These are phyloP conservation scores for Filobasidium floriforme DNA, from an alignment of 768 basidiomycete species.

Conservation along the genomic window DNA sequence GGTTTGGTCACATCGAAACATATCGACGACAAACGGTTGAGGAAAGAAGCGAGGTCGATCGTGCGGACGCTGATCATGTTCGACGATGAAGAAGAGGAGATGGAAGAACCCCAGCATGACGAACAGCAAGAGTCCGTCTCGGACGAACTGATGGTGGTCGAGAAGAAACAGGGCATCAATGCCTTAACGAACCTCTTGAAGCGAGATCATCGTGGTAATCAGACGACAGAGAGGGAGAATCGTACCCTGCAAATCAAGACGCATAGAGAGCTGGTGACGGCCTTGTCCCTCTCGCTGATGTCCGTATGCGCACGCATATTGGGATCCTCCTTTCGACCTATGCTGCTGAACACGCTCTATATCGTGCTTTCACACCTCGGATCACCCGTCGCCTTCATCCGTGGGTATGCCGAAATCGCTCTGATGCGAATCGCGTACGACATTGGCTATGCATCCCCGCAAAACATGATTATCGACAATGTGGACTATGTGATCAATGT, in stretches of 20 bases:
- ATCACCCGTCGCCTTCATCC: slow-evolving; percentile 60
- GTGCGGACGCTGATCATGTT: slow-evolving; percentile 60
- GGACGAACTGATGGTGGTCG: slow-evolving; percentile 49
- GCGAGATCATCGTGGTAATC: slow-evolving; percentile 34
- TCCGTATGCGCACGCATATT: slow-evolving; percentile 65
- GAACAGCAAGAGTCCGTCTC: slow-evolving; percentile 16
- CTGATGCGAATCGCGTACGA: slow-evolving; percentile 63
- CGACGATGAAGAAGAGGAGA: slow-evolving; percentile 55
- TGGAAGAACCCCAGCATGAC: slow-evolving; percentile 28
- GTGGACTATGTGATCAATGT: slow-evolving; percentile 94
- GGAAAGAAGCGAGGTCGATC: slow-evolving; percentile 60
- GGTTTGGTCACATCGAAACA: slow-evolving; percentile 52
- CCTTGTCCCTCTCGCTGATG: slow-evolving; percentile 66
- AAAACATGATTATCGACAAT: slow-evolving; percentile 82
- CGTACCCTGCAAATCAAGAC: slow-evolving; percentile 35
- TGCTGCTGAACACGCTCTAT: slow-evolving; percentile 74
- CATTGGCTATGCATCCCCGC: slow-evolving; percentile 78
- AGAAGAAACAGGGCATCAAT: slow-evolving; percentile 61
- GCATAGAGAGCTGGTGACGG: slow-evolving; percentile 63
- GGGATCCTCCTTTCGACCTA: slow-evolving; percentile 60
- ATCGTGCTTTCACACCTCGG: slow-evolving; percentile 78
- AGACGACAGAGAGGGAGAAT: slow-evolving; percentile 27
- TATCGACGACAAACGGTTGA: not conserved
- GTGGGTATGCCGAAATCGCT: slow-evolving; percentile 66
- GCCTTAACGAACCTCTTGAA: slow-evolving; percentile 53